A percentile compares a stretch with the other conserved stretches of the same genome.
These are phyloP conservation scores for Cytospora mali DNA, from an alignment of 2,329 filamentous ascomycete species.

Conservation along the genomic window DNA sequence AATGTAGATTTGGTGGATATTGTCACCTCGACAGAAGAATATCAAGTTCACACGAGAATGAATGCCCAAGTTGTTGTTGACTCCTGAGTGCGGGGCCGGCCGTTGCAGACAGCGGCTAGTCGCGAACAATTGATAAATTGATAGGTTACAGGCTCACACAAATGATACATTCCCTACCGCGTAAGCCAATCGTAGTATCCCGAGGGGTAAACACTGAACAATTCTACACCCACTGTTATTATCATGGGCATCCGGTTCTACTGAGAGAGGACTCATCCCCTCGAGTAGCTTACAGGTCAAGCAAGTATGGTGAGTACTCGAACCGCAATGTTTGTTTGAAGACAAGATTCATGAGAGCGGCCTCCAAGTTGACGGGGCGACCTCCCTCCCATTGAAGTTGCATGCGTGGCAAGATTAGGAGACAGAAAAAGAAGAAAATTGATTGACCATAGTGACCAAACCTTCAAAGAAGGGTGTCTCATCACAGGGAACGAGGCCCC, in stretches of 20 bases:
- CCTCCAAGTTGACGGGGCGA: too few species aligned
- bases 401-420: too few species aligned
- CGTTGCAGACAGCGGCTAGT: slow-evolving; percentile 24
- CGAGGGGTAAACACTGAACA: neutral
- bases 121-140: slow-evolving; percentile 22
- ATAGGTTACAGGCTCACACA: slow-evolving; percentile 23
- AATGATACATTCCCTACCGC: neutral
- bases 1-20: neutral
- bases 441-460: too few species aligned
- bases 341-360: too few species aligned
- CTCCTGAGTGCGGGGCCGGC: slow-evolving; percentile 26
- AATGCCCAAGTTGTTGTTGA: slow-evolving; percentile 8
- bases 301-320: too few species aligned
- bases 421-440: too few species aligned
- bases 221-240: neutral
- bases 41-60: neutral
- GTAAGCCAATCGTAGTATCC: neutral
- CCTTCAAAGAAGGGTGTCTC: too few species aligned
- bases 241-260: neutral
- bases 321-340: too few species aligned
- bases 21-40: neutral
- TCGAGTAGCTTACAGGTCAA: too few species aligned
- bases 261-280: neutral
- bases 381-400: too few species aligned
- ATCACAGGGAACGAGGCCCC: too few species aligned